Evolutionary conservation across 345 rosid species (phyloP), one percentile per base, ranked within the genome.

Genomic region (Xanthoceras sorbifolium): DNA sequence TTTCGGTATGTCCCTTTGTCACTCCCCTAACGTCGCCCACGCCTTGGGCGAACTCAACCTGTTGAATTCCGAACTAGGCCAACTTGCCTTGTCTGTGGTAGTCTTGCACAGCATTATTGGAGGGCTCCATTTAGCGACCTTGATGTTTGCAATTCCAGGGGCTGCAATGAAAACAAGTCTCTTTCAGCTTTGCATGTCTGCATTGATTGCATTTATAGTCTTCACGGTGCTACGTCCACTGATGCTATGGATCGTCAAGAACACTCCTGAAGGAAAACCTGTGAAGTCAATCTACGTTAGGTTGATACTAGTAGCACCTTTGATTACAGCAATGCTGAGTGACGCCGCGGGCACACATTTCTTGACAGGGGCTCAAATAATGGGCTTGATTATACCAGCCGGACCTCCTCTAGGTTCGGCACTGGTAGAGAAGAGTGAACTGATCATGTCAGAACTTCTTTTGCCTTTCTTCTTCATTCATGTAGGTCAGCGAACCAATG

Each of bases 351-450:
- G 85, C 15, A 0, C 54, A 0, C 2, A n/a, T 2, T 26, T 44
- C 9, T 32, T 67, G 1, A 9, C 55, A 0, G 87, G 87, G 12
- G 71, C 66, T 29, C 7, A 79, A 0, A 4, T 79, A 0, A 23
- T 77, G 17, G 86, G 89, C 1, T 5, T 82, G 0, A 38, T 74
- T 5, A 42, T 86, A 25, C 87, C 85, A 0, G 55, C 74, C 0
- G 86, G 87, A 22, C 84, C 81, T 0, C 83, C 85, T 1, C 17
- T 84, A 11, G 84, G 86, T 23, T 28, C 83, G 9, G 72, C 81
- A 3, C 2, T 86, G 9, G 64, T 64, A 0, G 83, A 82, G 28
- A 84, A 64, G 75, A 48, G 48, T 1, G 87, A 86, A 28, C 36
- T 71, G 10, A 3, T 84, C 5, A 38, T 80, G 62, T 50, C 64